phyloP scores from a whole-genome alignment of 2,329 filamentous ascomycete genomes.

The Aspergillus fructus region DNA sequence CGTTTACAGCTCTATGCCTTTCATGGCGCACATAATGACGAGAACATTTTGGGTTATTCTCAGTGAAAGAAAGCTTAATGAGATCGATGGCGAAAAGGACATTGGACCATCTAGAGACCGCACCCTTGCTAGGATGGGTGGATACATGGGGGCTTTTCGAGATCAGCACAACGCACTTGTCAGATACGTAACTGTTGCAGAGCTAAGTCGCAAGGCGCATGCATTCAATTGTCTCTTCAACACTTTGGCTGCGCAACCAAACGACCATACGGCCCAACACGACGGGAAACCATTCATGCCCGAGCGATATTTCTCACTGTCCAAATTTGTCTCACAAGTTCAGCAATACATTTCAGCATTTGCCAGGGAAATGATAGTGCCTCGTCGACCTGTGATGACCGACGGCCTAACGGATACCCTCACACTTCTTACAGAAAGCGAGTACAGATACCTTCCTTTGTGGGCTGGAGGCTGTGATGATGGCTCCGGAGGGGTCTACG shows the following conservation, averaged over 20 bases:
- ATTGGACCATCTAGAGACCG: not conserved
- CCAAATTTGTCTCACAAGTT: conserved; percentile 20
- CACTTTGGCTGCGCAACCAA: not conserved
- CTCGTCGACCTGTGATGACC: conserved; percentile 10
- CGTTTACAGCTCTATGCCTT: conserved; percentile 9
- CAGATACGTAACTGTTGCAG: not conserved
- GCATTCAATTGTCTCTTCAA: not conserved
- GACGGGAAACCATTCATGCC: not conserved
- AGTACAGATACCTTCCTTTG: conserved; percentile 63
- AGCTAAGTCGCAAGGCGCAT: not conserved
- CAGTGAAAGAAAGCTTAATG: not conserved
- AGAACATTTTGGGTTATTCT: conserved; percentile 18
- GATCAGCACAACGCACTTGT: conserved; percentile 12
- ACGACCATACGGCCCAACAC: not conserved
- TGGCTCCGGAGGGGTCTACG: conserved; percentile 51
- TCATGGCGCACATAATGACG: conserved; percentile 13
- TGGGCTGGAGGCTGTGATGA: conserved; percentile 63
- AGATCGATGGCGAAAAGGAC: not conserved
- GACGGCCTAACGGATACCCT: conserved; percentile 42
- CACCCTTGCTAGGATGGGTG: conserved; percentile 14
- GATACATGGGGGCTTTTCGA: conserved; percentile 7
- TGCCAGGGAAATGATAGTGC: conserved; percentile 18
- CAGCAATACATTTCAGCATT: conserved; percentile 17
- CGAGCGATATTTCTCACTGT: conserved; percentile 14
- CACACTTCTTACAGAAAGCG: conserved; percentile 54